Evolutionary conservation across 1,139 yeast species (phyloP).

Genomic region (Hanseniaspora sp.): DNA sequence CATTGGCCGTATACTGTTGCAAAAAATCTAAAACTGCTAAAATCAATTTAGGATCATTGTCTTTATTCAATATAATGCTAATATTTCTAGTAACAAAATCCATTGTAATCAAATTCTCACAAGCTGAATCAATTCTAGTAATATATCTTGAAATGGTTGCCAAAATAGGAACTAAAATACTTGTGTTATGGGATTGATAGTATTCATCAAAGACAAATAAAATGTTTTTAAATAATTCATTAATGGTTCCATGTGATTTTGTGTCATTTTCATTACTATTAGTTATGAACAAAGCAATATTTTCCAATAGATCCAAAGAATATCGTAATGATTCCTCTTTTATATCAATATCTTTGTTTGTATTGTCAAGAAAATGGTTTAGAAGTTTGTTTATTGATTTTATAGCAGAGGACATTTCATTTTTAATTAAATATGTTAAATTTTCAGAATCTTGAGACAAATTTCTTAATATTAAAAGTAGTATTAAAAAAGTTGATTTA

Average conservation of each 20-base stretch:
- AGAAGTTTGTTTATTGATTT: conserved; percentile 25
- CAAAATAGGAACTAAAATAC: conserved; percentile 42
- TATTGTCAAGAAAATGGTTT: not conserved
- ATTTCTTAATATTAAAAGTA: conserved; percentile 55
- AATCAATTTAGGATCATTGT: conserved; percentile 49
- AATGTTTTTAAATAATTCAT: conserved; percentile 42
- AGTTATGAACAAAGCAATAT: conserved; percentile 68
- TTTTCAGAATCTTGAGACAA: conserved; percentile 71
- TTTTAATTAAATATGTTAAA: conserved; percentile 39
- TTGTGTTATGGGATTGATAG: conserved; percentile 22
- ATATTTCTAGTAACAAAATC: conserved; percentile 37
- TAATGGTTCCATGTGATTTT: conserved; percentile 31
- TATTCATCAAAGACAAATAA: conserved; percentile 5
- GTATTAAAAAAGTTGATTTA: conserved; percentile 24
- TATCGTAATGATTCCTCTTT: conserved; percentile 53
- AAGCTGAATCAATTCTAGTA: conserved; percentile 35
- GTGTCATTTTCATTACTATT: conserved; percentile 28
- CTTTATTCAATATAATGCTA: conserved; percentile 35
- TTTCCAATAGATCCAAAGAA: conserved; percentile 70
- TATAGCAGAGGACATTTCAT: conserved; percentile 30
- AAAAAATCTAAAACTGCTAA: conserved; percentile 55
- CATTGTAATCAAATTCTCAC: conserved; percentile 34
- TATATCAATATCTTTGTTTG: conserved; percentile 16
- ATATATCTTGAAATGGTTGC: conserved; percentile 42
- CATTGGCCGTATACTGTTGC: conserved; percentile 52